Evolutionary conservation across 2,329 filamentous ascomycete genomes (phyloP).

Genomic region (Diaporthe humulicola): DNA sequence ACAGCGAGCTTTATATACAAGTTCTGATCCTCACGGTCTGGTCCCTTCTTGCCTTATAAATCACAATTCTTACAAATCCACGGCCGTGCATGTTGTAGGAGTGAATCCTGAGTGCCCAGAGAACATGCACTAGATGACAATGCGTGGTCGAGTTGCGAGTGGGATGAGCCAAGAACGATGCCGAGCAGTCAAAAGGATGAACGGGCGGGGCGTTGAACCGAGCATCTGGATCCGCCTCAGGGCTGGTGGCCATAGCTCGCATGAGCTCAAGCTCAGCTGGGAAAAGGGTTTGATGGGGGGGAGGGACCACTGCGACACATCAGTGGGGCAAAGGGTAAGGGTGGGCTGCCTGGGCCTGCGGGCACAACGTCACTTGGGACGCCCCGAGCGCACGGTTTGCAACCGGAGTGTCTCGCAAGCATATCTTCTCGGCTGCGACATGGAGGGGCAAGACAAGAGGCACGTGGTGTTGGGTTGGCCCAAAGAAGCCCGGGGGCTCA

Average conservation of each 20-base stretch:
- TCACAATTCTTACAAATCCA: background rate
- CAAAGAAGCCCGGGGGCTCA: background rate
- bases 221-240: background rate
- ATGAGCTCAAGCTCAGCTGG: constrained; percentile 10
- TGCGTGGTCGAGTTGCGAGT: too few relatives aligned
- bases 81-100: background rate
- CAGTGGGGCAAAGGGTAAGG: constrained; percentile 8
- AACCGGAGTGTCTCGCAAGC: constrained; percentile 23
- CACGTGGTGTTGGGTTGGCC: background rate
- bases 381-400: constrained; percentile 15
- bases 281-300: background rate
- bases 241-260: constrained; percentile 15
- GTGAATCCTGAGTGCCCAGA: background rate
- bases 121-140: background rate
- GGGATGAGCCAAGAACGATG: constrained; percentile 20
- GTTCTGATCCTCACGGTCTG: too few relatives aligned
- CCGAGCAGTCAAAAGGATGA: constrained; percentile 24
- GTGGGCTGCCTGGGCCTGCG: background rate
- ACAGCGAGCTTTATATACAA: background rate
- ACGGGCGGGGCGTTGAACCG: constrained; percentile 13
- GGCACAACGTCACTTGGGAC: background rate
- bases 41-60: background rate
- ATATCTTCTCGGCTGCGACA: background rate
- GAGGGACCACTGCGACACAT: constrained; percentile 9
- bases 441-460: background rate